phyloP scores from a whole-genome alignment of 2,329 filamentous ascomycete species.

The Xylariaceae sp. region DNA sequence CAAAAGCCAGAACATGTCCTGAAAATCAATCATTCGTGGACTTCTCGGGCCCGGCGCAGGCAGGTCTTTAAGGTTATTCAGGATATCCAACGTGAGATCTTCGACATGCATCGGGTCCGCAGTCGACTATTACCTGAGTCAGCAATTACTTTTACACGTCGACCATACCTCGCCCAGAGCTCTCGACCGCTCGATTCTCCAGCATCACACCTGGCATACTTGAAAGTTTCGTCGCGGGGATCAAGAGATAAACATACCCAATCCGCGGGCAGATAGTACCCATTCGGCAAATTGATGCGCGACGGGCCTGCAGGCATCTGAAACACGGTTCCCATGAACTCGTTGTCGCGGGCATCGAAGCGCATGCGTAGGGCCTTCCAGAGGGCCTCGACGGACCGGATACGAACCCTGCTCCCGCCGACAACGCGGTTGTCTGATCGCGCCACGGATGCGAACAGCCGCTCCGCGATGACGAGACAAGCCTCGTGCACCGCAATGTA shows the following conservation, averaged over 20 bases:
- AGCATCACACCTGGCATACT: too few species aligned
- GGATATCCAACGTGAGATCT: constrained; percentile 22
- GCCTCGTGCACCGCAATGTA: constrained; percentile 29
- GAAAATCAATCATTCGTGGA: neutral
- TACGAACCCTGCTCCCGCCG: constrained; percentile 16
- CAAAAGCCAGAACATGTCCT: neutral
- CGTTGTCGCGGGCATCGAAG: constrained; percentile 26
- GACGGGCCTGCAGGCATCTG: neutral
- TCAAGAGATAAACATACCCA: neutral
- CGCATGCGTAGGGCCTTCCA: constrained; percentile 32
- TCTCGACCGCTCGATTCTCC: too few species aligned
- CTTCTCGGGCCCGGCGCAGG: neutral
- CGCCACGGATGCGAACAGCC: constrained; percentile 13
- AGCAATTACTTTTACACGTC: neutral
- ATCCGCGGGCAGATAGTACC: constrained; percentile 17
- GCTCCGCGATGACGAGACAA: constrained; percentile 28
- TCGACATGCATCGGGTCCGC: constrained; percentile 21
- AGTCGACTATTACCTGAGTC: neutral
- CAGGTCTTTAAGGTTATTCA: neutral
- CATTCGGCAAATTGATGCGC: constrained; percentile 18
- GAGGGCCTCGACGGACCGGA: constrained; percentile 24
- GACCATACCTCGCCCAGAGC: too few species aligned
- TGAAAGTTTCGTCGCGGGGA: too few species aligned
- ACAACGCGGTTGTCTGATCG: neutral
- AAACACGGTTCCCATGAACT: constrained; percentile 17